Evolutionary conservation across 371 early-diverging fungal genomes (phyloP).

Genomic region (Nematocida homosporus): DNA sequence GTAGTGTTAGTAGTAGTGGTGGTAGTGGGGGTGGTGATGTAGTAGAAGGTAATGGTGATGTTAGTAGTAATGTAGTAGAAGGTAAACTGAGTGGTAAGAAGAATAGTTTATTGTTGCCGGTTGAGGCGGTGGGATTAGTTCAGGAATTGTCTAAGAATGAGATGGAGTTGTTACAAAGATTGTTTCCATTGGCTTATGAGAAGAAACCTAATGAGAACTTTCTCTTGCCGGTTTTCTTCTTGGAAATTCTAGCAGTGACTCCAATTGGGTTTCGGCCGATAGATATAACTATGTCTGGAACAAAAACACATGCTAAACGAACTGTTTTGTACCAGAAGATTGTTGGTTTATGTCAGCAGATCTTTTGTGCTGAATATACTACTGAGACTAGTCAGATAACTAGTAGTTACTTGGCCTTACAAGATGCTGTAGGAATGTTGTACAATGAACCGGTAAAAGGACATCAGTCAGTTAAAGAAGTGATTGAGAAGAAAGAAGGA

Average conservation of each 20-base stretch:
- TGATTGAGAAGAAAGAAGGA: constrained; percentile 98
- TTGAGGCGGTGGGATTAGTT: constrained; percentile 32
- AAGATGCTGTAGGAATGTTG: constrained; percentile 20
- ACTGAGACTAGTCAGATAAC: background rate
- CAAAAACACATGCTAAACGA: background rate
- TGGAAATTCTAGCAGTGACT: constrained; percentile 32
- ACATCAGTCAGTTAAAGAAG: constrained; percentile 74
- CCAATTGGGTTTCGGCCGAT: constrained; percentile 15
- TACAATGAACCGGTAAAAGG: background rate
- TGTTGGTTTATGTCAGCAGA: background rate
- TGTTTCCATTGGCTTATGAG: constrained; percentile 6
- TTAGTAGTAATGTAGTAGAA: no score
- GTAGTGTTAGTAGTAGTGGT: no score
- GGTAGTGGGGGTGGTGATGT: no score
- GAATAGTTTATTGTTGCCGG: constrained; percentile 32
- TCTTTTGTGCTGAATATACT: constrained; percentile 5
- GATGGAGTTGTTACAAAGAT: background rate
- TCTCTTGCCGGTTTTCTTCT: constrained; percentile 37
- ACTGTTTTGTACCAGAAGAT: constrained; percentile 18
- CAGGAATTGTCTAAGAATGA: constrained; percentile 31
- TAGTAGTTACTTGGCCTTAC: constrained; percentile 8
- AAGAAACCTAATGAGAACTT: constrained; percentile 9
- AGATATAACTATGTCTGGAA: background rate
- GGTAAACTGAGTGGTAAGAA: background rate
- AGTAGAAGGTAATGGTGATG: no score